Base-by-base conservation (phyloP, 169 alveolate species). In the Plasmodium yoelii region DNA sequence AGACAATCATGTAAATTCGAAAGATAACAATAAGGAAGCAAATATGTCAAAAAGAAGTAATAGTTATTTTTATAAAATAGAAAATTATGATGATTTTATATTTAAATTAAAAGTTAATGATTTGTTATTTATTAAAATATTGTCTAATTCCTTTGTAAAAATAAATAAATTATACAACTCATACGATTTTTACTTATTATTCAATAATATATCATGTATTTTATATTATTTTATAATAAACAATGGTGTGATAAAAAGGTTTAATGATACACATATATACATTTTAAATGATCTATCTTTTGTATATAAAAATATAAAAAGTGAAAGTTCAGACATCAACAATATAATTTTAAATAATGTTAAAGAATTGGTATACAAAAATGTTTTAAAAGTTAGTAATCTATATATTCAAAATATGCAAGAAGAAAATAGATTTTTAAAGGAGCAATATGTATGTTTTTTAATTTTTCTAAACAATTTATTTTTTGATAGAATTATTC, bases 81-180 rank as follows among this genome's bases (percentile, higher is more conserved):
- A 77, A 77, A 77, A 77, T 77, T 77, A 77, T 51, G 12, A 10
- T 12, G 88, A 77, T 26, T 77, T 77, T 47, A 63, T 47, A 63
- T 77, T 64, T 69, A 77, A 77, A 51, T 77, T 77, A 69, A 77
- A 77, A 63, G 42, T 9, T 63, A 61, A 67, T 77, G 88, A 77
- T 57, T 77, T 77, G 63, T 77, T 77, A 59, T 77, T 57, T 34
- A 63, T 77, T 77, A 77, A 77, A 63, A 57, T 77, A 46, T 42
- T 77, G 77, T 77, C 88, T 47, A 77, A 64, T 57, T 63, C 88
- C 44, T 77, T 77, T 69, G 77, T 69, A 64, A 77, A 77, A 69
- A 56, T 68, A 13, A 68, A 77, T 49, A 42, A 64, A 39, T 42
- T 39, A 13, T 57, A 77, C 59, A 77, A 53, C 51, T 77, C 88